These are phyloP conservation scores for Alternaria sp. DNA, from an alignment of 2,329 filamentous ascomycete genomes.

Conservation along the genomic window DNA sequence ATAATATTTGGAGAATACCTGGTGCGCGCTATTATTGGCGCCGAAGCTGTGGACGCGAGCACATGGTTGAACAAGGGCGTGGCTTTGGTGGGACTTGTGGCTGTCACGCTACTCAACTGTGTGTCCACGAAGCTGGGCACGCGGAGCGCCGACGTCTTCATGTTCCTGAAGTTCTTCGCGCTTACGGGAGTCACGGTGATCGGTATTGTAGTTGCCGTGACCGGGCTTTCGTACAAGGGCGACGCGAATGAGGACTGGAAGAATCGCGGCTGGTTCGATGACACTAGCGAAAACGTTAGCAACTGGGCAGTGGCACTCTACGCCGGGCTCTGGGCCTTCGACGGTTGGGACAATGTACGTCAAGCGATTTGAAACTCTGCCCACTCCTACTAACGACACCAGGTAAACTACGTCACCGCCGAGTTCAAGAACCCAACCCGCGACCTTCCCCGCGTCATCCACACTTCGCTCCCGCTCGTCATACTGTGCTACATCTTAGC, in stretches of 20 bases:
- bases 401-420: slow-evolving; percentile 97
- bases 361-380: background rate
- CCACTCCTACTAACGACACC: slow-evolving; percentile 22
- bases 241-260: slow-evolving; percentile 86
- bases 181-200: slow-evolving; percentile 84
- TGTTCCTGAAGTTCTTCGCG: slow-evolving; percentile 96
- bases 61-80: slow-evolving; percentile 91
- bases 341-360: slow-evolving; percentile 96
- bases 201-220: slow-evolving; percentile 86
- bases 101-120: slow-evolving; percentile 87
- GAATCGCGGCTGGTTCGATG: slow-evolving; percentile 83
- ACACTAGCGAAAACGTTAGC: slow-evolving; percentile 78
- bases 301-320: slow-evolving; percentile 95
- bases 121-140: slow-evolving; percentile 89
- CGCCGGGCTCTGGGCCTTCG: slow-evolving; percentile 95
- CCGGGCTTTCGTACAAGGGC: slow-evolving; percentile 79
- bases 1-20: slow-evolving; percentile 99
- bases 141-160: slow-evolving; percentile 86
- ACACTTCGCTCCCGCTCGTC: slow-evolving; percentile 94
- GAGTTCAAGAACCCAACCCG: slow-evolving; percentile 92
- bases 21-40: slow-evolving; percentile 83
- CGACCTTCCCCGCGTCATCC: slow-evolving; percentile 92
- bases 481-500: slow-evolving; percentile 89
- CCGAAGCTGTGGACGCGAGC: slow-evolving; percentile 81
- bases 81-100: slow-evolving; percentile 74